Evolutionary conservation across 2,329 filamentous ascomycete genomes (phyloP).

Genomic region (Botrytis deweyae): DNA sequence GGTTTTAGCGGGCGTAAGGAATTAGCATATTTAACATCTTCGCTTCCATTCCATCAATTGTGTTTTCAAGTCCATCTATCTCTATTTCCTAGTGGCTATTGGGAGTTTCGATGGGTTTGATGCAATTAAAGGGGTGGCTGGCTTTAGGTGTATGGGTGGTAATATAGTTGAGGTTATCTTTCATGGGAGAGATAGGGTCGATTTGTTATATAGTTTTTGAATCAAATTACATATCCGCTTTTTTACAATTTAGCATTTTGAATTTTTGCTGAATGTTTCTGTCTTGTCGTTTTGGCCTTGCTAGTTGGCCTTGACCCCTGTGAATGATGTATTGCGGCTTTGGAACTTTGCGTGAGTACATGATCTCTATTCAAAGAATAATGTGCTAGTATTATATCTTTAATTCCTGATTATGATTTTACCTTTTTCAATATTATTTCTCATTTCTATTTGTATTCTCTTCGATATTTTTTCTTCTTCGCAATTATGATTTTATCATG

Average conservation of each 20-base stretch:
- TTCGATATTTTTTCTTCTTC: background rate
- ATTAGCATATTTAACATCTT: slow-evolving; percentile 11
- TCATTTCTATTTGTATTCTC: background rate
- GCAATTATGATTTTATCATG: background rate
- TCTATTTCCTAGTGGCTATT: background rate
- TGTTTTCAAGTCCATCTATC: slow-evolving; percentile 9
- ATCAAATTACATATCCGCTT: slow-evolving; percentile 9
- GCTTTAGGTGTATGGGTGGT: slow-evolving; percentile 2
- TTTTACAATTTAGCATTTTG: background rate
- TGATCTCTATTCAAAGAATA: background rate
- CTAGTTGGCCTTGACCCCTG: too few relatives aligned
- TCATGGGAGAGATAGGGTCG: slow-evolving; percentile 10
- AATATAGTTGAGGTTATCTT: slow-evolving; percentile 16
- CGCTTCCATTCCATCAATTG: background rate
- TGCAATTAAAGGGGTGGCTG: slow-evolving; percentile 3
- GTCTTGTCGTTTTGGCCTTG: background rate
- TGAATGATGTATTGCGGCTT: background rate
- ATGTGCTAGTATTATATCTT: background rate
- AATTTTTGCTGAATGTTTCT: background rate
- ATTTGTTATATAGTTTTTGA: slow-evolving; percentile 7
- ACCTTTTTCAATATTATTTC: too few relatives aligned
- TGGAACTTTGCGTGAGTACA: background rate
- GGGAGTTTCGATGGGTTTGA: slow-evolving; percentile 5
- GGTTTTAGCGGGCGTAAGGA: slow-evolving; percentile 17
- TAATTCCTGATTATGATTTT: background rate